Evolutionary conservation across 106 monocot species (phyloP).

Genomic region (Ottelia alismoides): DNA sequence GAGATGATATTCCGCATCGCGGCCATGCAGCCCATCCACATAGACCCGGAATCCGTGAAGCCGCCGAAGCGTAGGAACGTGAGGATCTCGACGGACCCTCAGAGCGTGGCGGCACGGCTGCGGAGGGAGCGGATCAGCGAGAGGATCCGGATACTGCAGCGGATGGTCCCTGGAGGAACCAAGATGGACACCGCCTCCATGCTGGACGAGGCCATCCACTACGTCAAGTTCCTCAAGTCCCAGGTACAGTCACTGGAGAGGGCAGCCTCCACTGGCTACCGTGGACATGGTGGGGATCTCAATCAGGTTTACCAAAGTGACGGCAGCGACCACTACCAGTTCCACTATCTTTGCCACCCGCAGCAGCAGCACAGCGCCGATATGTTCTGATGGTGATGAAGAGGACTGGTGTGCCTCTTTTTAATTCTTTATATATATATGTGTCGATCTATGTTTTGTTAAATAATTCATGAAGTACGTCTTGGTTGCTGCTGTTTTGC

Average conservation of each 20-base stretch:
- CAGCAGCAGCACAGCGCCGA: too few relatives aligned
- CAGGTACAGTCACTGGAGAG: slow-evolving; percentile 80
- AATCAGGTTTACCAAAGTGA: too few relatives aligned
- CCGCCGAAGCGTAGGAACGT: slow-evolving; percentile 23
- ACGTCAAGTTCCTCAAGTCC: slow-evolving; percentile 73
- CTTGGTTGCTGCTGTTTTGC: too few relatives aligned
- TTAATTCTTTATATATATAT: too few relatives aligned
- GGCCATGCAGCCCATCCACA: slow-evolving; percentile 24
- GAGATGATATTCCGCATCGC: slow-evolving; percentile 29
- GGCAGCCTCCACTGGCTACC: too few relatives aligned
- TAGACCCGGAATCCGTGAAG: slow-evolving; percentile 20
- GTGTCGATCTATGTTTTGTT: too few relatives aligned
- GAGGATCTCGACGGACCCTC: slow-evolving; percentile 31
- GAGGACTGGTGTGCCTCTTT: too few relatives aligned
- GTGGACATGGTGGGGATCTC: too few relatives aligned
- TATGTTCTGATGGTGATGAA: too few relatives aligned
- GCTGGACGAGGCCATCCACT: slow-evolving; percentile 74
- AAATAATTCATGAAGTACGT: too few relatives aligned
- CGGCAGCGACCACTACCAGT: too few relatives aligned
- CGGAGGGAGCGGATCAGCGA: slow-evolving; percentile 12
- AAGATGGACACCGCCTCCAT: slow-evolving; percentile 92
- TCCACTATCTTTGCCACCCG: too few relatives aligned
- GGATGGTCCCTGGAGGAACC: slow-evolving; percentile 67
- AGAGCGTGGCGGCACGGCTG: slow-evolving; percentile 39
- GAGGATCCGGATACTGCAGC: slow-evolving; percentile 57